Evolutionary conservation across 257 asterid genomes (phyloP).

Genomic region (Linaria vulgaris): DNA sequence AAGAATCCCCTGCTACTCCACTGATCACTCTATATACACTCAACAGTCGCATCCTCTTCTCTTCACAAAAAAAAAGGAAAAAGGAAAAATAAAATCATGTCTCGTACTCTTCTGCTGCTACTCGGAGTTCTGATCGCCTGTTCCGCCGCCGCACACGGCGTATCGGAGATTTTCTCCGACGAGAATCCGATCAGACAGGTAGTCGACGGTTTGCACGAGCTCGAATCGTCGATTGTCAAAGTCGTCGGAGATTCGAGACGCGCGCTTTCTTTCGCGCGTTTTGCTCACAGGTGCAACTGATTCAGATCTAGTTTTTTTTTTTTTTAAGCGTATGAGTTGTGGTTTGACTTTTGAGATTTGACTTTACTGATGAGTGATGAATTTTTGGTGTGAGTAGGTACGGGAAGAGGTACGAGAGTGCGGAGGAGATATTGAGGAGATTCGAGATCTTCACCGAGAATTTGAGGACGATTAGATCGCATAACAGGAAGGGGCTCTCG

Average conservation of each 20-base stretch:
- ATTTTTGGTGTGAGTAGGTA: conserved; percentile 42
- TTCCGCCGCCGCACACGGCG: conserved; percentile 33
- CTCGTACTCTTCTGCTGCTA: conserved; percentile 38
- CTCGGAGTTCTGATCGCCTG: conserved; percentile 43
- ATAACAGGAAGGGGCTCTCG: conserved; percentile 77
- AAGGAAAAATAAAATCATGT: conserved; percentile 32
- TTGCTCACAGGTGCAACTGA: conserved; percentile 58
- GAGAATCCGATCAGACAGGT: conserved; percentile 91
- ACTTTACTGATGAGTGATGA: conserved; percentile 7
- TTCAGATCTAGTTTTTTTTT: background rate
- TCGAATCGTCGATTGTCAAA: conserved; percentile 53
- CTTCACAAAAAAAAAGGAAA: background rate
- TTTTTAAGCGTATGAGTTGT: background rate
- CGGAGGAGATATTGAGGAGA: conserved; percentile 70
- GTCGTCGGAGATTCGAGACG: conserved; percentile 64
- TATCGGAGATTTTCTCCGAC: conserved; percentile 27
- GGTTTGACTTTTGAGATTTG: background rate
- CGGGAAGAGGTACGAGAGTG: conserved; percentile 63
- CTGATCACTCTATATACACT: background rate
- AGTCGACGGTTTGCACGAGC: conserved; percentile 63
- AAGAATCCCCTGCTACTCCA: conserved; percentile 11
- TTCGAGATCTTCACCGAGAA: conserved; percentile 64
- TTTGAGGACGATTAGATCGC: conserved; percentile 72
- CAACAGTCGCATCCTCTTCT: too few relatives aligned
- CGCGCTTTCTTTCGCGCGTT: conserved; percentile 80